Evolutionary conservation across 1,284 basidiomycete genomes (phyloP), one percentile per base, ranked within the genome.

Genomic region (Ustilago sp.): DNA sequence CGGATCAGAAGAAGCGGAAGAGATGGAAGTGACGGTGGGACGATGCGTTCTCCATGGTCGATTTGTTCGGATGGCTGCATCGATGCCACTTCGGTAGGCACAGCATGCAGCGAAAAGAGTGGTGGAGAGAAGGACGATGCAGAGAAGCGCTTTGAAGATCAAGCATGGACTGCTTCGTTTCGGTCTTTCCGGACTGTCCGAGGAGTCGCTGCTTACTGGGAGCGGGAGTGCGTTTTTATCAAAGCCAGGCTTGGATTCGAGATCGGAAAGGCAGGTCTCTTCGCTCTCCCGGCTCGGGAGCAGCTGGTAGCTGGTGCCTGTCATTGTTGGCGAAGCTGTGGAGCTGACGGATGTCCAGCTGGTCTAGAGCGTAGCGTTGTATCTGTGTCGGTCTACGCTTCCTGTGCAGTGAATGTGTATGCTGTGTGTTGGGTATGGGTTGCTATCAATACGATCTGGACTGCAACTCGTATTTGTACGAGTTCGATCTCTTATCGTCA

Each of bases 261-360:
- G 45, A 4, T 64, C 54, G 5, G 65, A 67, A 4, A 71, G 54
- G 31, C 48, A 59, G 38, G 74, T 76, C 35, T 76, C 74, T 36
- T 76, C 51, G 59, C 74, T 71, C 11, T 71, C 74, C 34, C 65
- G 52, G 50, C 59, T 64, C 15, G 68, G 68, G n/a, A 76, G 31
- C 50, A 60, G 62, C 36, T 64, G 64, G 52, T 76, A 76, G 64
- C 64, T 62, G 32, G 71, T 63, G 55, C 61, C 62, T 38, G 63
- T 64, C 71, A 74, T 74, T 65, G 45, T 17, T 35, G 31, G 43
- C 13, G 28, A 32, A 54, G 62, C 59, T 43, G 41, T 28, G 36
- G 13, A 43, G 52, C 50, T 63, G 60, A 59, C 28, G 8, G 19
- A 17, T 8, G 35, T 7, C 56, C 62, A 61, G 62, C 54, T 59